Conservation (phyloP, 768 basidiomycete genomes). For the Lyophyllum shimeji region DNA sequence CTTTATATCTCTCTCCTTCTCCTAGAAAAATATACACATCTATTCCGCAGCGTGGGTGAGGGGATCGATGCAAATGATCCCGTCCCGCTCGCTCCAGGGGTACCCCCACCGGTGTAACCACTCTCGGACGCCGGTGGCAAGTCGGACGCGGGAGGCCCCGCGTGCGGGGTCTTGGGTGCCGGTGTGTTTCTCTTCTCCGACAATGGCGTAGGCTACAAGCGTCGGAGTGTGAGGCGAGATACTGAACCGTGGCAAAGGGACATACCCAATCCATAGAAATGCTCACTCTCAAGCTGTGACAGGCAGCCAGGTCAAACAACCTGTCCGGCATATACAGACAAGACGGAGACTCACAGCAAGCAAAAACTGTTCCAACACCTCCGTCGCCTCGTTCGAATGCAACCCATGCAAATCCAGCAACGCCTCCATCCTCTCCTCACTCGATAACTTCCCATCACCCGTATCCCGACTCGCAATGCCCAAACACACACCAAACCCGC, state of each 20-base stretch:
- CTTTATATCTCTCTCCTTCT: neutral
- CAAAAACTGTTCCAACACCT: constrained; percentile 87
- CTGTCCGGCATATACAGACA: neutral
- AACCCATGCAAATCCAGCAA: constrained; percentile 91
- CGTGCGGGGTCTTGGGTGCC: constrained; percentile 84
- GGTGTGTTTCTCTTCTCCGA: constrained; percentile 96
- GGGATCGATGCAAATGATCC: constrained; percentile 86
- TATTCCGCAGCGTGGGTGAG: constrained; percentile 66
- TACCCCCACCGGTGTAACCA: constrained; percentile 95
- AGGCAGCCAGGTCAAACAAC: constrained; percentile 2
- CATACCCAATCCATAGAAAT: constrained; percentile 83
- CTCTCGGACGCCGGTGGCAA: constrained; percentile 85
- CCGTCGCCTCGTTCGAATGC: constrained; percentile 90
- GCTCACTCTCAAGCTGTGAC: constrained; percentile 77
- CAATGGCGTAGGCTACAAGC: constrained; percentile 74
- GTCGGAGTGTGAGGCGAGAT: neutral
- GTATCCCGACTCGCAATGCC: constrained; percentile 72
- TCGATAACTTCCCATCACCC: constrained; percentile 55
- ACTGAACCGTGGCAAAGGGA: neutral
- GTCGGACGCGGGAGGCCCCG: constrained; percentile 78
- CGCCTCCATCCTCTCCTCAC: constrained; percentile 89
- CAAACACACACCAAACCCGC: constrained; percentile 81
- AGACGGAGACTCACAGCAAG: constrained; percentile 62
- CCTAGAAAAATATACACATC: neutral
- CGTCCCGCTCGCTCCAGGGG: constrained; percentile 92